Conservation (phyloP, 768 basidiomycete genomes). For the Mycena amicta region DNA sequence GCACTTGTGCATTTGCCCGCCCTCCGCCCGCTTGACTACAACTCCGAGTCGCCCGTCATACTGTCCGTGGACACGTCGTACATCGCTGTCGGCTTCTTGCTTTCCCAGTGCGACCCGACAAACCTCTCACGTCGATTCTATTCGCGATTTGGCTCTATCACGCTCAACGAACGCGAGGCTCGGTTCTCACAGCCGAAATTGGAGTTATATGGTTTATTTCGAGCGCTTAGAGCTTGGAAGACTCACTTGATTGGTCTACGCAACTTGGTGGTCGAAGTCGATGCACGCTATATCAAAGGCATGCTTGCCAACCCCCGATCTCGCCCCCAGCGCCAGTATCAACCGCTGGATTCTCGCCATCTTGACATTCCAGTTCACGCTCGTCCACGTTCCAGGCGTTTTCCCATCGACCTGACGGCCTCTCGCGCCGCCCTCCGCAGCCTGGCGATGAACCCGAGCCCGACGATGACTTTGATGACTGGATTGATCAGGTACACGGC, state of each 20-base stretch:
- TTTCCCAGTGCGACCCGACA: slow-evolving; percentile 22
- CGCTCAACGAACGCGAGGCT: slow-evolving; percentile 28
- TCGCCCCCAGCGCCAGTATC: slow-evolving; percentile 23
- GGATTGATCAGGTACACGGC: slow-evolving; percentile 2
- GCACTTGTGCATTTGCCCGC: slow-evolving; percentile 19
- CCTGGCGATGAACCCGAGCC: slow-evolving; percentile 5
- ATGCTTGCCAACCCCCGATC: slow-evolving; percentile 27
- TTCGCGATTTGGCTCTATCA: slow-evolving; percentile 30
- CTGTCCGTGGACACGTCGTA: slow-evolving; percentile 31
- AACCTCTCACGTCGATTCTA: slow-evolving; percentile 12
- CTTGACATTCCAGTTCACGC: slow-evolving; percentile 25
- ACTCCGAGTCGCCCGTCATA: slow-evolving; percentile 18
- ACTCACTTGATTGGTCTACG: slow-evolving; percentile 26
- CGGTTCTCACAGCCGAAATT: slow-evolving; percentile 27
- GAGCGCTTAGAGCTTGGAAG: slow-evolving; percentile 13
- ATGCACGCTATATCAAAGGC: slow-evolving; percentile 32
- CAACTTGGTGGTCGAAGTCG: slow-evolving; percentile 32
- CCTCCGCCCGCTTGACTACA: slow-evolving; percentile 30
- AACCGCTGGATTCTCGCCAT: slow-evolving; percentile 29
- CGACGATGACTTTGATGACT: slow-evolving; percentile 1
- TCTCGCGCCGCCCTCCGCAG: slow-evolving; percentile 13
- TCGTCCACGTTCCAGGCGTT: slow-evolving; percentile 25
- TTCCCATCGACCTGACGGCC: slow-evolving; percentile 23
- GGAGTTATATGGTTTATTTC: slow-evolving; percentile 29
- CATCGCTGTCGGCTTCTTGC: slow-evolving; percentile 30